phyloP scores from a whole-genome alignment of 768 basidiomycete species.

The Psilocybe subaeruginosa region DNA sequence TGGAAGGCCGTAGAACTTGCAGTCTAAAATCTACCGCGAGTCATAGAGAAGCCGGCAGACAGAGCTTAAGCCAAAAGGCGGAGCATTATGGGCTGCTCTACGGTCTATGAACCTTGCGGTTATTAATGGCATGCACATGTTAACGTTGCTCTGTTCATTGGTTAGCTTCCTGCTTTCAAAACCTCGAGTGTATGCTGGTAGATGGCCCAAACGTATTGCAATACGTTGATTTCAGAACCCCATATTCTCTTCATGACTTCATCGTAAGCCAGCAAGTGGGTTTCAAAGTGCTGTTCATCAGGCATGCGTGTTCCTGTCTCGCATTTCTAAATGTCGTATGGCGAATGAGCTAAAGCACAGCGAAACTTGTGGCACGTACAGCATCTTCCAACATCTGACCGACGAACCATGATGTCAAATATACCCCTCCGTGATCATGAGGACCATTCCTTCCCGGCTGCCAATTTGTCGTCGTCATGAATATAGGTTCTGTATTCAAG shows the following conservation, averaged over 20 bases:
- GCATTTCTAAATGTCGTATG: constrained; percentile 35
- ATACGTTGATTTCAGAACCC: constrained; percentile 32
- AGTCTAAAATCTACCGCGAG: too few relatives aligned
- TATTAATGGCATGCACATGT: not conserved
- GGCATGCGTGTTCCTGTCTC: constrained; percentile 59
- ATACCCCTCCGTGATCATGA: constrained; percentile 44
- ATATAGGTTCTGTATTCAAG: constrained; percentile 48
- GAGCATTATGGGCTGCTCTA: too few relatives aligned
- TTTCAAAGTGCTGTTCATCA: constrained; percentile 52
- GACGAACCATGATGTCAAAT: constrained; percentile 59
- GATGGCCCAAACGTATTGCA: constrained; percentile 41
- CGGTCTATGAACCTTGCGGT: not conserved
- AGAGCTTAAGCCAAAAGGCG: too few relatives aligned
- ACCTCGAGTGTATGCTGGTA: constrained; percentile 29
- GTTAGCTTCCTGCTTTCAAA: constrained; percentile 1
- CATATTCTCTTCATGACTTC: constrained; percentile 42
- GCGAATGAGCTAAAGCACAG: too few relatives aligned
- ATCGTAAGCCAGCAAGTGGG: constrained; percentile 43
- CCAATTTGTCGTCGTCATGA: constrained; percentile 36
- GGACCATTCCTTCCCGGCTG: constrained; percentile 18
- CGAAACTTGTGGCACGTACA: constrained; percentile 33
- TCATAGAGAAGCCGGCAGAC: too few relatives aligned
- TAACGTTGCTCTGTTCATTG: not conserved
- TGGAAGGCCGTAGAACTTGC: too few relatives aligned
- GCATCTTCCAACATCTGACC: constrained; percentile 55